Evolutionary conservation across 108 stramenopile species (phyloP).

Genomic region (Epipyxis sp.): DNA sequence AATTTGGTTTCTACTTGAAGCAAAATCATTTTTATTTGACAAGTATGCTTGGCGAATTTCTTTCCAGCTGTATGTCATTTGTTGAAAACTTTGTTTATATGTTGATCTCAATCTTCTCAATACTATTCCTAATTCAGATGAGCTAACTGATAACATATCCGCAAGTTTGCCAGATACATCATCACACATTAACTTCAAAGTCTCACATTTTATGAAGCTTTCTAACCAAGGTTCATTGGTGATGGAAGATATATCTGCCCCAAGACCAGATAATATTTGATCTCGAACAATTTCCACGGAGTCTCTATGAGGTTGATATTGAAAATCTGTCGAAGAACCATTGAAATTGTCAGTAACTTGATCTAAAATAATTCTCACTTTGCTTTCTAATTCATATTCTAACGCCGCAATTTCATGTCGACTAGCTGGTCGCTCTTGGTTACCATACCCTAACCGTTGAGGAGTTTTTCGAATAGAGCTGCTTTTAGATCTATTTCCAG

Average conservation of each 20-base stretch:
- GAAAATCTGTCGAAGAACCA: not conserved
- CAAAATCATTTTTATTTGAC: not conserved
- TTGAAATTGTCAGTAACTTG: not conserved
- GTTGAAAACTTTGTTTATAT: conserved; percentile 15
- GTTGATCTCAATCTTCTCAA: conserved; percentile 4
- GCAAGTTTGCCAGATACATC: not conserved
- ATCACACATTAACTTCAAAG: conserved; percentile 6
- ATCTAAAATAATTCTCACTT: not conserved
- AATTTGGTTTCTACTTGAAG: not conserved
- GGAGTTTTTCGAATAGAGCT: too few species aligned
- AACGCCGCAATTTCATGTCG: not conserved
- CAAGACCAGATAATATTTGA: not conserved
- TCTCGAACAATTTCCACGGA: not conserved
- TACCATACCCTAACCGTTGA: not conserved
- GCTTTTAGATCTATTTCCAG: too few species aligned
- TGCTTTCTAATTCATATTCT: not conserved
- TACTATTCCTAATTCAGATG: not conserved
- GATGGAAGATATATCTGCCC: not conserved
- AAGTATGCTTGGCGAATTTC: not conserved
- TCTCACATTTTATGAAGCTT: conserved; percentile 16
- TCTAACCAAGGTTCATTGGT: conserved; percentile 26
- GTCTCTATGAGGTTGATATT: conserved; percentile 20
- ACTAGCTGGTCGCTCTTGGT: not conserved
- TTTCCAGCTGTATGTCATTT: conserved; percentile 18
- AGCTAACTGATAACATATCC: conserved; percentile 17